A percentile compares a stretch with the other conserved stretches of the same genome.
Evolutionary conservation across 352 stramenopile genomes (phyloP).

Genomic region (Thalassiosira livingstoniorum): DNA sequence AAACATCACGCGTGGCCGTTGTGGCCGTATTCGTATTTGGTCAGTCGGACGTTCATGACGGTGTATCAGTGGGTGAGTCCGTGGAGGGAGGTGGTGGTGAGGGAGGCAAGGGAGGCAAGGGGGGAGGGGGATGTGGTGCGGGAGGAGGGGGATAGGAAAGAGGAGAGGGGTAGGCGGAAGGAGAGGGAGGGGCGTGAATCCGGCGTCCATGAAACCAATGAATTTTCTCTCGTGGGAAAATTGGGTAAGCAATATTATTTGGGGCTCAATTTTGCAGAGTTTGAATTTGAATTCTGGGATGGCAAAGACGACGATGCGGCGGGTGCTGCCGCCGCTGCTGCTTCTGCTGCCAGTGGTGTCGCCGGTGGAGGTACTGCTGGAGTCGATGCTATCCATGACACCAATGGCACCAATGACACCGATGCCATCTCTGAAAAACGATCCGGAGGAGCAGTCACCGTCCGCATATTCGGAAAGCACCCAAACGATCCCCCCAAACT

Average conservation of each 20-base stretch:
- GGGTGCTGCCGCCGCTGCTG: neutral
- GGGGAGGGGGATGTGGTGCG: slow-evolving; percentile 24
- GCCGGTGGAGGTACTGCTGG: too few relatives aligned
- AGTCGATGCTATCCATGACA: neutral
- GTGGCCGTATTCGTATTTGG: slow-evolving; percentile 45
- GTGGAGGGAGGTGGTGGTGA: slow-evolving; percentile 68
- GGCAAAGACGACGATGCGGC: neutral
- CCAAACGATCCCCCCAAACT: slow-evolving; percentile 50
- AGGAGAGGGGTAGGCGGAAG: slow-evolving; percentile 86
- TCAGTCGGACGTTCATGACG: slow-evolving; percentile 57
- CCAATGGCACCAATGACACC: neutral
- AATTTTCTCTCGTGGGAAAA: slow-evolving; percentile 63
- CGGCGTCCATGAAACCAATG: slow-evolving; percentile 61
- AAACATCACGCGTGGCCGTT: slow-evolving; percentile 46
- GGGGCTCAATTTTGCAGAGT: slow-evolving; percentile 92
- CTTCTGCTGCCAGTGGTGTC: neutral
- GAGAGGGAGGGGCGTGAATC: neutral
- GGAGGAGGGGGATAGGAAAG: slow-evolving; percentile 37
- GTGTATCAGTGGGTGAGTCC: slow-evolving; percentile 61
- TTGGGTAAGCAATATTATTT: slow-evolving; percentile 86
- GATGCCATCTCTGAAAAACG: slow-evolving; percentile 23
- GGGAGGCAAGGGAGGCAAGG: slow-evolving; percentile 17
- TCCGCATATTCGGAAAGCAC: slow-evolving; percentile 63
- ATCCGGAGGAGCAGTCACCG: slow-evolving; percentile 58
- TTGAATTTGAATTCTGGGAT: slow-evolving; percentile 89